Evolutionary conservation across 768 basidiomycete genomes (phyloP).

Genomic region (Termitomyces sp.): DNA sequence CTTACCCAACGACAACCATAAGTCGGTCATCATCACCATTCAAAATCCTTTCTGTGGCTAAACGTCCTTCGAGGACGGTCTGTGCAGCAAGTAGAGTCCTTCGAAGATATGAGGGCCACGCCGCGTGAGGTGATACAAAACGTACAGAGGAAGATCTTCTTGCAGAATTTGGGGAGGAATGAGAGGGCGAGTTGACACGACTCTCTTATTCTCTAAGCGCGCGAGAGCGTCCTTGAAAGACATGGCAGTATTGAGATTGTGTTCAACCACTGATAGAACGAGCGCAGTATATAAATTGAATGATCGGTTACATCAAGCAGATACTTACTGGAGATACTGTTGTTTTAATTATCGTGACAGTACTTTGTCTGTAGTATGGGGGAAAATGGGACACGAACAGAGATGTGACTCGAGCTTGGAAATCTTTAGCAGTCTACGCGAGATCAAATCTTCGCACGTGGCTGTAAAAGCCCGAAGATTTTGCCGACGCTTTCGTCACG

Average conservation of each 20-base stretch:
- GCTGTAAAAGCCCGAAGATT: conserved; percentile 6
- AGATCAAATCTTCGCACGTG: conserved; percentile 8
- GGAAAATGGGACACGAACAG: no score
- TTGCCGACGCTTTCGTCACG: conserved; percentile 15
- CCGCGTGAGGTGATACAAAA: conserved; percentile 15
- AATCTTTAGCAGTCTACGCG: not conserved
- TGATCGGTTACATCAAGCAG: not conserved
- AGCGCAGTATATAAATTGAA: not conserved
- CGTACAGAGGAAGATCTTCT: conserved; percentile 88
- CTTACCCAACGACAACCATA: conserved; percentile 86
- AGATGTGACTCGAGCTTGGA: conserved; percentile 1
- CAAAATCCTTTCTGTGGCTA: conserved; percentile 75
- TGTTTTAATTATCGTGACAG: not conserved
- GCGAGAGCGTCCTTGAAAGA: conserved; percentile 77
- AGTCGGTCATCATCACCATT: conserved; percentile 89
- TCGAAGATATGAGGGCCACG: conserved; percentile 8
- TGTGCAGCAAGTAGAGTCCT: conserved; percentile 82
- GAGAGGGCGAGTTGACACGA: conserved; percentile 82
- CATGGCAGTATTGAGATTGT: conserved; percentile 56
- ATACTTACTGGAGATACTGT: not conserved
- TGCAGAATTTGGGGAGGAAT: conserved; percentile 95
- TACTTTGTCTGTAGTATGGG: not conserved
- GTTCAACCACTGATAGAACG: conserved; percentile 40
- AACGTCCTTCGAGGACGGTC: conserved; percentile 85
- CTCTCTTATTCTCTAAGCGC: conserved; percentile 84